phyloP scores from a whole-genome alignment of 345 rosid genomes.

The Moricandia moricandioides region DNA sequence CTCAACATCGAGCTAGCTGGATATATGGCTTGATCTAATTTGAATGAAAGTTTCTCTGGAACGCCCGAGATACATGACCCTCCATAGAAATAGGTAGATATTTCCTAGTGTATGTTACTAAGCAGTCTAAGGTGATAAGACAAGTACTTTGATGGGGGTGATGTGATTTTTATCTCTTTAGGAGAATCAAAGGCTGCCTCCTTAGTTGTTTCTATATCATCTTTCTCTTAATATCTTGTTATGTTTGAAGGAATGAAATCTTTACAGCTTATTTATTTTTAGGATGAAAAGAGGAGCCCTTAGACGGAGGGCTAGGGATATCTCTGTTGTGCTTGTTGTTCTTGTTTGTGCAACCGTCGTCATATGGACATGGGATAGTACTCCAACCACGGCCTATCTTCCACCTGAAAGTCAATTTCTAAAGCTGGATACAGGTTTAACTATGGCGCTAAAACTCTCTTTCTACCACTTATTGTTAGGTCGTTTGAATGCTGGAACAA shows the following conservation, averaged over 20 bases:
- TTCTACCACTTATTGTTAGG: constrained; percentile 6
- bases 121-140: constrained; percentile 7
- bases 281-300: constrained; percentile 63
- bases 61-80: constrained; percentile 34
- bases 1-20: constrained; percentile 26
- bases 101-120: constrained; percentile 12
- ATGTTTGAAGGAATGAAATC: constrained; percentile 5
- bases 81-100: constrained; percentile 37
- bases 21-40: constrained; percentile 30
- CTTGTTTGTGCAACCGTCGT: constrained; percentile 51
- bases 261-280: neutral
- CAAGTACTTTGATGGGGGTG: neutral
- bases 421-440: constrained; percentile 51
- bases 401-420: constrained; percentile 46
- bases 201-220: neutral
- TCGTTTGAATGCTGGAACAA: constrained; percentile 11
- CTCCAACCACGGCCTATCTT: constrained; percentile 46
- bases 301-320: constrained; percentile 44
- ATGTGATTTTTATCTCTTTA: constrained; percentile 6
- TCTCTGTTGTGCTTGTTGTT: constrained; percentile 56
- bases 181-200: neutral
- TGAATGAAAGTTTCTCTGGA: constrained; percentile 30
- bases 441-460: constrained; percentile 8
- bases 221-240: neutral
- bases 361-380: constrained; percentile 61